phyloP scores from a whole-genome alignment of 495 filamentous ascomycete genomes.

The Xanthoparmelia taractica region DNA sequence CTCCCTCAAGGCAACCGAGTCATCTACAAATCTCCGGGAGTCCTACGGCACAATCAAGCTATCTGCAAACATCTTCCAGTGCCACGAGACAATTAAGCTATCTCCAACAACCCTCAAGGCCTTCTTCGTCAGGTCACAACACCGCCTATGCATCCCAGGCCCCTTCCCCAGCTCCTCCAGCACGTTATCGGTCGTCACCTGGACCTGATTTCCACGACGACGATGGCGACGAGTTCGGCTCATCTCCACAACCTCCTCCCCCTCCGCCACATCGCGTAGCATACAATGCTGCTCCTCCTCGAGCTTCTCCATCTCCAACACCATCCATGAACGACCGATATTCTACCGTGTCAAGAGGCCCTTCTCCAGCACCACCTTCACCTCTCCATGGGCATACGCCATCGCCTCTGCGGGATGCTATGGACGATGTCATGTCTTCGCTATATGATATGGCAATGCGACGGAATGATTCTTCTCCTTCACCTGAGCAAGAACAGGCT shows the following conservation, averaged over 20 bases:
- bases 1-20: constrained; percentile 15
- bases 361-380: constrained; percentile 57
- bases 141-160: constrained; percentile 18
- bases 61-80: constrained; percentile 8
- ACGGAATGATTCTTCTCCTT: constrained; percentile 41
- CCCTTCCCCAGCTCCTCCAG: constrained; percentile 32
- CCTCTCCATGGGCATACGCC: constrained; percentile 68
- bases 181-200: constrained; percentile 28
- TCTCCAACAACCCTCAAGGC: constrained; percentile 14
- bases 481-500: constrained; percentile 38
- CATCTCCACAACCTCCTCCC: constrained; percentile 35
- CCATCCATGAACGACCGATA: constrained; percentile 46
- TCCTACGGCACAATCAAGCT: constrained; percentile 11
- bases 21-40: constrained; percentile 8
- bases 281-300: constrained; percentile 27
- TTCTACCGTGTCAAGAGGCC: constrained; percentile 43
- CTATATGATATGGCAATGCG: constrained; percentile 77
- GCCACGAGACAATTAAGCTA: constrained; percentile 19
- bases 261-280: constrained; percentile 32
- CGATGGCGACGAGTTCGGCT: constrained; percentile 29
- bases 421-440: constrained; percentile 98
- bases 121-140: constrained; percentile 12
- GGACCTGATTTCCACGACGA: constrained; percentile 33
- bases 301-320: constrained; percentile 32
- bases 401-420: constrained; percentile 83